These are phyloP conservation scores for Xylaria sp. DNA, from an alignment of 2,329 filamentous ascomycete genomes.

Conservation along the genomic window DNA sequence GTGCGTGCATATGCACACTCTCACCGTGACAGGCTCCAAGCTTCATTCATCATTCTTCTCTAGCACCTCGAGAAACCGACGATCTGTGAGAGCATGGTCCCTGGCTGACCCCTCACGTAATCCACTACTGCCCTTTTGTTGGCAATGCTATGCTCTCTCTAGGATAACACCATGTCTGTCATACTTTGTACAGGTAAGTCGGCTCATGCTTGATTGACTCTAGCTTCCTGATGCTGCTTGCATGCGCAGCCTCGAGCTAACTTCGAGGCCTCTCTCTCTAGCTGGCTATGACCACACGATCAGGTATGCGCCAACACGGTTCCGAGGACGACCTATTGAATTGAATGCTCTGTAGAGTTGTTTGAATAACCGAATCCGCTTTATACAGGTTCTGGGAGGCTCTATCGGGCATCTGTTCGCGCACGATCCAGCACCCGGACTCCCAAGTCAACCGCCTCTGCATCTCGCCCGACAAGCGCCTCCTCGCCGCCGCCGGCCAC, in stretches of 20 bases:
- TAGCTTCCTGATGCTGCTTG: not conserved
- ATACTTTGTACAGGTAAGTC: slow-evolving; percentile 70
- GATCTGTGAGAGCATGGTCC: slow-evolving; percentile 28
- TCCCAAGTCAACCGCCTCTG: slow-evolving; percentile 98
- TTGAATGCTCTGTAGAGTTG: not conserved
- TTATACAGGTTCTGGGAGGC: slow-evolving; percentile 85
- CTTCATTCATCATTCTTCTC: not conserved
- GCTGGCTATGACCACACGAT: slow-evolving; percentile 73
- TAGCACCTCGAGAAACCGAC: slow-evolving; percentile 9
- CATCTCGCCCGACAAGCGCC: slow-evolving; percentile 98
- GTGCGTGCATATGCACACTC: not conserved
- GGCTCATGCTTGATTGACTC: slow-evolving; percentile 4
- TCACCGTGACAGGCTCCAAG: slow-evolving; percentile 2
- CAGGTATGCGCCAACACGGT: slow-evolving; percentile 54
- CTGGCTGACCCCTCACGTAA: slow-evolving; percentile 25
- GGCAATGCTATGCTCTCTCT: slow-evolving; percentile 18
- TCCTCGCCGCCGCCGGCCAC: slow-evolving; percentile 82
- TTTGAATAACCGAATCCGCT: slow-evolving; percentile 1
- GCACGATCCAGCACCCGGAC: slow-evolving; percentile 97
- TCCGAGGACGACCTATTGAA: not conserved
- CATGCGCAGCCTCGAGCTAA: slow-evolving; percentile 24
- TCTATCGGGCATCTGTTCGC: slow-evolving; percentile 95
- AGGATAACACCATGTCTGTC: slow-evolving; percentile 62
- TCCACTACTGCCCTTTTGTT: slow-evolving; percentile 9
- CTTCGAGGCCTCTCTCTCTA: slow-evolving; percentile 50